phyloP scores from a whole-genome alignment of 768 basidiomycete genomes.

The Rhodosporidiobolus sp. region DNA sequence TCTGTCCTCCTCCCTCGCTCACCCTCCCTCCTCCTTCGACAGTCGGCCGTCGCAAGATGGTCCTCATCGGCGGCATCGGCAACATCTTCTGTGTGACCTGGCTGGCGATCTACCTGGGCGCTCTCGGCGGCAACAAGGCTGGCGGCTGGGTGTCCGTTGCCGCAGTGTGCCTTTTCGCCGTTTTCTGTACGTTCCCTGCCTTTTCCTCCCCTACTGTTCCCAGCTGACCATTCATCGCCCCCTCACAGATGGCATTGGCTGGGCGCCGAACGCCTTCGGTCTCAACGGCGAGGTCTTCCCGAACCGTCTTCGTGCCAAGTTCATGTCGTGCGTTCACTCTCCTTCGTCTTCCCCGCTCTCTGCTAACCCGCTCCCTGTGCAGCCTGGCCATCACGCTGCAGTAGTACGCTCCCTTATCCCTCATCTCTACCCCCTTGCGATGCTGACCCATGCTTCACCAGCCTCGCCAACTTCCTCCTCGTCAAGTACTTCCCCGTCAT shows the following conservation, averaged over 20 bases:
- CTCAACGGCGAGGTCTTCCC: background rate
- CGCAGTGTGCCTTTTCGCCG: slow-evolving; percentile 21
- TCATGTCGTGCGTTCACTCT: background rate
- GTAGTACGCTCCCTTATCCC: too few relatives aligned
- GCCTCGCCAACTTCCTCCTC: slow-evolving; percentile 8
- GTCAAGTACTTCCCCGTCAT: background rate
- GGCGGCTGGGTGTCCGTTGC: slow-evolving; percentile 25
- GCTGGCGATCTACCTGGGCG: slow-evolving; percentile 30
- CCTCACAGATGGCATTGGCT: slow-evolving; percentile 17
- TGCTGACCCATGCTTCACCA: background rate
- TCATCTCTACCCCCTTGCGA: too few relatives aligned
- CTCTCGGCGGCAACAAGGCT: slow-evolving; percentile 9
- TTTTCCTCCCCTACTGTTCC: too few relatives aligned
- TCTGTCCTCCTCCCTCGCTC: too few relatives aligned
- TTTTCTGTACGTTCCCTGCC: slow-evolving; percentile 4
- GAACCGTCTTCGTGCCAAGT: too few relatives aligned
- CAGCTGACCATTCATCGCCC: too few relatives aligned
- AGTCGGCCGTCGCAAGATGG: slow-evolving; percentile 17
- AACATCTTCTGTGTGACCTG: slow-evolving; percentile 24
- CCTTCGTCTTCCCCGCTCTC: background rate
- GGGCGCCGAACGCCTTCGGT: slow-evolving; percentile 24
- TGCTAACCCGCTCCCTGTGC: too few relatives aligned
- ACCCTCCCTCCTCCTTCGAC: background rate
- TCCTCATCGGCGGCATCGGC: slow-evolving; percentile 15
- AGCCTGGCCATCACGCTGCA: too few relatives aligned